Base-by-base conservation (phyloP, 371 early-diverging fungal genomes). In the Lichtheimia corymbifera region DNA sequence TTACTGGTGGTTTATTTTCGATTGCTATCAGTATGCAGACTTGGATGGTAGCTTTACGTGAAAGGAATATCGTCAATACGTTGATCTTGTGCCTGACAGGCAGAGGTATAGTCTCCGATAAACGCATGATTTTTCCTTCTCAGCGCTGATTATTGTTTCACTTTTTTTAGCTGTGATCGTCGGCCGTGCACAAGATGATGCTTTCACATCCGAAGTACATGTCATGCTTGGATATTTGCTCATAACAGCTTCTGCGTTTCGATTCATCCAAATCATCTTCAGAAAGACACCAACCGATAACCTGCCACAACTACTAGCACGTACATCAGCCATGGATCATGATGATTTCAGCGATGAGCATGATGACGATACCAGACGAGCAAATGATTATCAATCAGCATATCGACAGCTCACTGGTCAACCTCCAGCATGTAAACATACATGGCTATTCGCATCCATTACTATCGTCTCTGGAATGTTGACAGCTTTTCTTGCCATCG, bases 281-380 rank as follows among this genome's bases (percentile, higher is more conserved):
- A 71, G 79, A 30, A 74, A 72, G 51, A 70, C 79, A 66, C 79
- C 76, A 4, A 58, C 60, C 30, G 74, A 74, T 14, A 72, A 73
- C 53, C 58, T 73, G 14, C 76, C 79, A n/a, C 73, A 65, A 53
- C 68, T 67, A 15, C 53, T 74, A 63, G 66, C 69, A 51, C 63
- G 22, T 51, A 61, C 53, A 50, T 47, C 58, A 4, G 58, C 58
- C 2, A 67, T 55, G 5, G 68, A 62, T 12, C 63, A 69, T 1
- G 28, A 66, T 6, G 72, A 64, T 41, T 55, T 56, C n/a, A 64
- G 56, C 13, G 66, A 66, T 45, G 62, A 61, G 0, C 20, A 25
- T 13, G 49, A 55, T 20, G 62, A 63, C 4, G 53, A 45, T 13
- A 20, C 40, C 11, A 35, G 59, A 52, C 58, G 45, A 15, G 55